A percentile compares a stretch with the other conserved stretches of the same genome.
Conservation (phyloP, 73 alveolate genomes). For the Diophrys appendiculata region DNA sequence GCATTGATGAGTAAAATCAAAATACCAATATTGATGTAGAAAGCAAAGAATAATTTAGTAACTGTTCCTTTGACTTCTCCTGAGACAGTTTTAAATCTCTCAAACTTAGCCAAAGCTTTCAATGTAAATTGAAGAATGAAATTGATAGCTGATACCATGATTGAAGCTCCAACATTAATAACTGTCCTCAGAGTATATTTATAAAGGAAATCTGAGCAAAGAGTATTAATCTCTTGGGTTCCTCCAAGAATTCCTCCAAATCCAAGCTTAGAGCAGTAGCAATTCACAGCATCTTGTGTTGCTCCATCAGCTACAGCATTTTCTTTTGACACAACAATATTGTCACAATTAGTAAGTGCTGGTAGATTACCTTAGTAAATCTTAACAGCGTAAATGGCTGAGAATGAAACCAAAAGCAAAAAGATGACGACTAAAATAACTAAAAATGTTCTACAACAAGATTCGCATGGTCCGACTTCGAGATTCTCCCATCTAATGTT, state of each 20-base stretch:
- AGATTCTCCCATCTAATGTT: slow-evolving; percentile 30
- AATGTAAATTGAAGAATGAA: background rate
- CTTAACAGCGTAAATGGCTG: slow-evolving; percentile 1
- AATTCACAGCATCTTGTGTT: background rate
- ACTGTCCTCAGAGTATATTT: slow-evolving; percentile 5
- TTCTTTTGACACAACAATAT: background rate
- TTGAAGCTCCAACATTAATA: slow-evolving; percentile 21
- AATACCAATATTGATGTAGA: slow-evolving; percentile 19
- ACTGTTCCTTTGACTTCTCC: background rate
- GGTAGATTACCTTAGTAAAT: slow-evolving; percentile 13
- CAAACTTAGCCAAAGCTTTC: slow-evolving; percentile 4
- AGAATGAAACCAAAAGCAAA: background rate
- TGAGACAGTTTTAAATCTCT: slow-evolving; percentile 14
- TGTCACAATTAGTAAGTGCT: slow-evolving; percentile 1
- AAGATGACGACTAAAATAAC: background rate
- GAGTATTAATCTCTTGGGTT: background rate
- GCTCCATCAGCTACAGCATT: background rate
- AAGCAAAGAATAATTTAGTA: slow-evolving; percentile 1
- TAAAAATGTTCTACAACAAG: slow-evolving; percentile 18
- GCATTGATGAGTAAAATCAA: slow-evolving; percentile 16
- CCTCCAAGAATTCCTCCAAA: background rate
- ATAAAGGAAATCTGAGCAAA: slow-evolving; percentile 1
- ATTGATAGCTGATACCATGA: slow-evolving; percentile 21
- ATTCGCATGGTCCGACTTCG: slow-evolving; percentile 17
- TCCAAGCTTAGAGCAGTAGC: slow-evolving; percentile 14